Evolutionary conservation across 1,139 yeast genomes (phyloP).

Genomic region (Diutina sp.): DNA sequence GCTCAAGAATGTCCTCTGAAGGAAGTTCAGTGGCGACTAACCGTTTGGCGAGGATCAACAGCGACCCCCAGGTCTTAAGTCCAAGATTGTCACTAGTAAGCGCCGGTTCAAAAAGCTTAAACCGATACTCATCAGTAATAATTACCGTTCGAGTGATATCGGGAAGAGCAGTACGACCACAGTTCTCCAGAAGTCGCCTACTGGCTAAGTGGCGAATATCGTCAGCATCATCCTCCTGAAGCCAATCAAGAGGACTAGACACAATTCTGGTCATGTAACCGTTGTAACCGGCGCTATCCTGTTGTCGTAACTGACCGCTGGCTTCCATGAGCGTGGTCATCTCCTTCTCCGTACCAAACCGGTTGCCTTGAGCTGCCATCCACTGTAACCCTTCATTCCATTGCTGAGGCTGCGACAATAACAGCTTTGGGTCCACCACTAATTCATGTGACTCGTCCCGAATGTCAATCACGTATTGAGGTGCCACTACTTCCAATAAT

Average conservation of each 20-base stretch:
- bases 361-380: slow-evolving; percentile 23
- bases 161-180: slow-evolving; percentile 83
- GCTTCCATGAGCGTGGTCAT: slow-evolving; percentile 17
- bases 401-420: slow-evolving; percentile 9
- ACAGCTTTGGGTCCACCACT: slow-evolving; percentile 4
- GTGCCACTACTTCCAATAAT: slow-evolving; percentile 37
- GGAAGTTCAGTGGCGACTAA: slow-evolving; percentile 18
- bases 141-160: slow-evolving; percentile 39
- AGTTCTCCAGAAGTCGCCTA: slow-evolving; percentile 59
- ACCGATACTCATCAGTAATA: slow-evolving; percentile 11
- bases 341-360: slow-evolving; percentile 14
- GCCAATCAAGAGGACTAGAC: slow-evolving; percentile 43
- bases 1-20: slow-evolving; percentile 45
- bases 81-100: slow-evolving; percentile 82
- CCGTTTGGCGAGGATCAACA: slow-evolving; percentile 54
- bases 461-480: slow-evolving; percentile 45
- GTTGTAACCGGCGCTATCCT: slow-evolving; percentile 17
- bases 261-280: slow-evolving; percentile 59
- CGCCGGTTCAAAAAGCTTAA: slow-evolving; percentile 61
- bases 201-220: slow-evolving; percentile 37
- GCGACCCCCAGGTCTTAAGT: slow-evolving; percentile 92
- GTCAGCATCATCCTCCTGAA: slow-evolving; percentile 13
- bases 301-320: slow-evolving; percentile 12
- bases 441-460: slow-evolving; percentile 8
- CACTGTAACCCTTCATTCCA: slow-evolving; percentile 23